Base-by-base conservation (phyloP, 345 rosid species). In the Turnera subulata region DNA sequence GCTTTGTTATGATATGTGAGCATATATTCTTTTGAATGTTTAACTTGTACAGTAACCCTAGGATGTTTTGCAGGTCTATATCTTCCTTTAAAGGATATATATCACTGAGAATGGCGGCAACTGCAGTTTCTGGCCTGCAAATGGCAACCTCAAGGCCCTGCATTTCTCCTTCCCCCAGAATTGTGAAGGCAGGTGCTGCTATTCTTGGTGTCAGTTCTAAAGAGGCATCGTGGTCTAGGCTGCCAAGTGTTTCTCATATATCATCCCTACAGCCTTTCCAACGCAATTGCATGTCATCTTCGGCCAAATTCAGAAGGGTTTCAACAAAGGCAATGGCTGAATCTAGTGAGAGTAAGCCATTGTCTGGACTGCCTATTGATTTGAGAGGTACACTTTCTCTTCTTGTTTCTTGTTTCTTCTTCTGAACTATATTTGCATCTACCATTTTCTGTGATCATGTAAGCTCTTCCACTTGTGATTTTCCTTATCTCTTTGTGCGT, bases 291-390 rank as follows among this genome's bases (percentile, higher is more conserved):
- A 45, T 59, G 10, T 69, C 81, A 21, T 66, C 80, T 64, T 54
- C 70, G 1, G 64, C 50, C 50, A 86, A 72, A 66, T 45, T 56
- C 50, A 63, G 64, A 54, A 80, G 68, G 46, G 59, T 68, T 68
- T 65, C 73, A 12, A 80, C 85, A 52, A 81, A 60, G 79, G 95
- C 96, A 6, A 73, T 74, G 84, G 53, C 87, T 55, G 84, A 69
- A 56, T 73, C 81, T 53, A 75, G 63, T 58, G 81, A 89, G 25
- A 78, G 56, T 43, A 83, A 70, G 66, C 74, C 79, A 45, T 54
- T 65, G 8, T 62, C 89, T 22, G 89, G 96, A 40, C 80, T 92
- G 80, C 78, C 92, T 1, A 82, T 91, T 68, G 90, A 89, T 80
- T 76, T 91, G 79, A 81, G 59, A 88, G 98, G 98, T 88, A 49